Conservation (phyloP, 208 protist species). For the Trichomonas vaginalis region DNA sequence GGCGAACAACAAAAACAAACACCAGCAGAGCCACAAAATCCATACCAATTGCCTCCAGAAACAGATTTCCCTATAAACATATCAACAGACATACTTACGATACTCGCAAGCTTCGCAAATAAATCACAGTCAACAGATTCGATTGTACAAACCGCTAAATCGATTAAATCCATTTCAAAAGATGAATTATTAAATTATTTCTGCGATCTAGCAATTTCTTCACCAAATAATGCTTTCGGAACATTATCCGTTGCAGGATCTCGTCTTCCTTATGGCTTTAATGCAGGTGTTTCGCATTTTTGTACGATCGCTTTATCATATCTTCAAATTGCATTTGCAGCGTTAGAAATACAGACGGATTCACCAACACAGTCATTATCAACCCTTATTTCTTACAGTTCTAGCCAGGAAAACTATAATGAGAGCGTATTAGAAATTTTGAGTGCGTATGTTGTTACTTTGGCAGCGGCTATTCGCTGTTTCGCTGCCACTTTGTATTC, state of each 20-base stretch:
- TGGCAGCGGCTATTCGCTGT: background rate
- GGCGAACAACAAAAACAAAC: background rate
- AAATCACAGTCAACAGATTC: background rate
- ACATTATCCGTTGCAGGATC: background rate
- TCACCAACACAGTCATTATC: no score
- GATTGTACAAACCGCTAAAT: background rate
- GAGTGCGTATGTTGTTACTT: background rate
- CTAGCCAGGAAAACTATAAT: no score
- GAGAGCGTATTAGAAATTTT: no score
- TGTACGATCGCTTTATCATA: background rate
- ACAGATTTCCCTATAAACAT: background rate
- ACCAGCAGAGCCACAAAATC: background rate
- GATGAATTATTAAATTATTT: background rate
- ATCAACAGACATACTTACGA: background rate
- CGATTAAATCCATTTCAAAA: background rate
- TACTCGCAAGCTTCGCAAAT: background rate
- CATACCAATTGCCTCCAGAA: background rate
- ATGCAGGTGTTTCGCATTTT: background rate
- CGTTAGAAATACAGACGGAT: no score
- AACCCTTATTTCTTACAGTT: no score
- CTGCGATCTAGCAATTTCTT: background rate
- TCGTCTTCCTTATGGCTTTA: background rate
- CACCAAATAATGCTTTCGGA: background rate
- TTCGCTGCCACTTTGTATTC: background rate
- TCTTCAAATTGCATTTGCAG: background rate